phyloP scores from a whole-genome alignment of 2,329 filamentous ascomycete genomes.

The Aspergillus tanneri region DNA sequence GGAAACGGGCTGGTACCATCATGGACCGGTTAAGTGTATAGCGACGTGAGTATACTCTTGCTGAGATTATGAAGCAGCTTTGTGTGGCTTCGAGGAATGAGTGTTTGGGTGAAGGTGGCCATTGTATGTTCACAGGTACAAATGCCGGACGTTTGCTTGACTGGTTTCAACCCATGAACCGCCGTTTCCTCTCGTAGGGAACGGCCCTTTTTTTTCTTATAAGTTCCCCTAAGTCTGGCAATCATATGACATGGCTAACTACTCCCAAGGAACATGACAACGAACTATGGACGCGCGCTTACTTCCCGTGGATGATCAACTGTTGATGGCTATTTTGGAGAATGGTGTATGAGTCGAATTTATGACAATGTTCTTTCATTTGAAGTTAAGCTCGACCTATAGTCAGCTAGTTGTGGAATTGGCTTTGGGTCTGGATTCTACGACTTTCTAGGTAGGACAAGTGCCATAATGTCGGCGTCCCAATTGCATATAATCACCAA shows the following conservation, averaged over 20 bases:
- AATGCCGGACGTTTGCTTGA: conserved; percentile 17
- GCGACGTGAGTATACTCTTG: conserved; percentile 16
- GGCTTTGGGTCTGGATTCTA: too few species aligned
- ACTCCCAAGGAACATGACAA: conserved; percentile 7
- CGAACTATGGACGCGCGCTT: neutral
- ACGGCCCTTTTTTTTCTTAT: conserved; percentile 40
- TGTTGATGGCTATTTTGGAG: neutral
- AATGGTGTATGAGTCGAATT: too few species aligned
- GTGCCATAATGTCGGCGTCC: too few species aligned
- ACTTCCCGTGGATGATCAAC: neutral
- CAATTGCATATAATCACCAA: too few species aligned
- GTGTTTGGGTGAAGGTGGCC: conserved; percentile 9
- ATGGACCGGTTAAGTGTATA: conserved; percentile 14
- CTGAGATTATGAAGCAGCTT: conserved; percentile 14
- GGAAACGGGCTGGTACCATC: conserved; percentile 7
- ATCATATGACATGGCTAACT: conserved; percentile 31
- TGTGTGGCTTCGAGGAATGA: conserved; percentile 7
- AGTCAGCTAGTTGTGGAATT: too few species aligned
- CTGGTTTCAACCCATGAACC: conserved; percentile 19
- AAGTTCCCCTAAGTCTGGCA: conserved; percentile 28
- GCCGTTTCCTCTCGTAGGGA: conserved; percentile 30
- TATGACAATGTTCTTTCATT: too few species aligned
- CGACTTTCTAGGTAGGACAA: too few species aligned
- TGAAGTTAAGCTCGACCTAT: too few species aligned
- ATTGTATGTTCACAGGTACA: conserved; percentile 4